A percentile compares a stretch with the other conserved stretches of the same genome.
phyloP scores from a whole-genome alignment of 306 rosid species.

The Senna tora region DNA sequence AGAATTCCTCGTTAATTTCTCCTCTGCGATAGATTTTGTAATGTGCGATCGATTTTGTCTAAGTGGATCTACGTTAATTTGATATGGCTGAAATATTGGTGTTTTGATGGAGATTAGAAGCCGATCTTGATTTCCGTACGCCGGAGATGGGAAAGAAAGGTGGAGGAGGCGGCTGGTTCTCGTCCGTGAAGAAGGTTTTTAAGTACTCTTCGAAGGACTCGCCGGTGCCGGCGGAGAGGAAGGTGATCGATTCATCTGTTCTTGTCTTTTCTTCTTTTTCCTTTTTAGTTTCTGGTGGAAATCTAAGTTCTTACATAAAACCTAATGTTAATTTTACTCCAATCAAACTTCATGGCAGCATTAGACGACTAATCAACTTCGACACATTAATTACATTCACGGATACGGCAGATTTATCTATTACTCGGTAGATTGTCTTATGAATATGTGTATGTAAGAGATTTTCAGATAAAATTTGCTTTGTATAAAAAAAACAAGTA shows the following conservation, averaged over 20 bases:
- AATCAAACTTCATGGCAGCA: background rate
- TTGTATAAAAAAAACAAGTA: no score
- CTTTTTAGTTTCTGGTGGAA: background rate
- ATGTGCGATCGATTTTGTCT: background rate
- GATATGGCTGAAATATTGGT: slow-evolving; percentile 28
- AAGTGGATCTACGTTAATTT: background rate
- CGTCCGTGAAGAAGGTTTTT: slow-evolving; percentile 86
- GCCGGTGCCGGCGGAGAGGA: slow-evolving; percentile 54
- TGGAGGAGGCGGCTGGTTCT: slow-evolving; percentile 75
- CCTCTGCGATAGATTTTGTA: background rate
- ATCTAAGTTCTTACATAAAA: background rate
- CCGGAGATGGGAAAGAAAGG: slow-evolving; percentile 88
- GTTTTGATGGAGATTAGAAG: slow-evolving; percentile 29
- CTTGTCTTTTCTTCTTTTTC: background rate
- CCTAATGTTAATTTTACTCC: background rate
- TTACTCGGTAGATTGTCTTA: background rate
- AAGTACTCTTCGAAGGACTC: slow-evolving; percentile 69
- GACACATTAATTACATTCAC: background rate
- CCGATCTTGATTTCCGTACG: slow-evolving; percentile 31
- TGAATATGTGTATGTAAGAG: no score
- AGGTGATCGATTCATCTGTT: slow-evolving; percentile 49
- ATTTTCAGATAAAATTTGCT: no score
- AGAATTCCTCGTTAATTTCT: background rate
- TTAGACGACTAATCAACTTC: no score
- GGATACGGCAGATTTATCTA: background rate